Percentiles rank a stretch among this genome's conserved stretches.
phyloP scores from a whole-genome alignment of 2,329 filamentous ascomycete genomes.

The Penicillium sp. region DNA sequence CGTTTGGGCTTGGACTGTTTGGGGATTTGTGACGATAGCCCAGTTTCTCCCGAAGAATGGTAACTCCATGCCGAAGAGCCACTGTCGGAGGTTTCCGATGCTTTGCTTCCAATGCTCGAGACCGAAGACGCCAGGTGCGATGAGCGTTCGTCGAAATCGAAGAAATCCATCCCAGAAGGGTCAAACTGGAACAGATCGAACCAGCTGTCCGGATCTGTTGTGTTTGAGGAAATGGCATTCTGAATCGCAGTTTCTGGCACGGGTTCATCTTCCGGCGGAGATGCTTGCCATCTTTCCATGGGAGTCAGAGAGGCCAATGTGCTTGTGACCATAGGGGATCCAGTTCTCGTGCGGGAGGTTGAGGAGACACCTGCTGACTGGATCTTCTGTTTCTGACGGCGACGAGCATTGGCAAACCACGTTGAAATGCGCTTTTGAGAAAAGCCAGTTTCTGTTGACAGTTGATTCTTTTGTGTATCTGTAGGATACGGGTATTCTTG shows the following conservation, averaged over 20 bases:
- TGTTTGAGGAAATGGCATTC: constrained; percentile 31
- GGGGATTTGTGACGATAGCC: constrained; percentile 22
- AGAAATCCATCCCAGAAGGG: constrained; percentile 16
- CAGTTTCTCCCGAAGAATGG: constrained; percentile 26
- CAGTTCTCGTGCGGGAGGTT: constrained; percentile 34
- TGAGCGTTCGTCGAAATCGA: constrained; percentile 31
- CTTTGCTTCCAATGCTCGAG: constrained; percentile 32
- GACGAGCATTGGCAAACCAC: constrained; percentile 55
- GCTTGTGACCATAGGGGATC: constrained; percentile 48
- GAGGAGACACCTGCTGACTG: constrained; percentile 19
- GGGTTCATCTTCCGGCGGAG: constrained; percentile 51
- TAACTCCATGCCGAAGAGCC: constrained; percentile 37
- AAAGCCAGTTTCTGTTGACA: constrained; percentile 49
- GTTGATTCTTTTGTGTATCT: constrained; percentile 47
- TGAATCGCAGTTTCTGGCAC: constrained; percentile 44
- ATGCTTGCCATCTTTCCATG: constrained; percentile 48
- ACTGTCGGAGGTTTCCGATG: constrained; percentile 34
- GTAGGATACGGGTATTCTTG: constrained; percentile 52
- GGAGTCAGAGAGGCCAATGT: constrained; percentile 45
- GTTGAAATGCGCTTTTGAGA: constrained; percentile 50
- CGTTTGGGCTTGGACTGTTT: constrained; percentile 8
- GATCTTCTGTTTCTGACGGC: constrained; percentile 46
- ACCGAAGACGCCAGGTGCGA: constrained; percentile 32
- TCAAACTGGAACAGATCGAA: constrained; percentile 19
- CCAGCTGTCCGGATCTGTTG: constrained; percentile 1